A percentile compares a stretch with the other conserved stretches of the same genome.
Evolutionary conservation across 805 yeast species (phyloP).

Genomic region (Candida railenensis): DNA sequence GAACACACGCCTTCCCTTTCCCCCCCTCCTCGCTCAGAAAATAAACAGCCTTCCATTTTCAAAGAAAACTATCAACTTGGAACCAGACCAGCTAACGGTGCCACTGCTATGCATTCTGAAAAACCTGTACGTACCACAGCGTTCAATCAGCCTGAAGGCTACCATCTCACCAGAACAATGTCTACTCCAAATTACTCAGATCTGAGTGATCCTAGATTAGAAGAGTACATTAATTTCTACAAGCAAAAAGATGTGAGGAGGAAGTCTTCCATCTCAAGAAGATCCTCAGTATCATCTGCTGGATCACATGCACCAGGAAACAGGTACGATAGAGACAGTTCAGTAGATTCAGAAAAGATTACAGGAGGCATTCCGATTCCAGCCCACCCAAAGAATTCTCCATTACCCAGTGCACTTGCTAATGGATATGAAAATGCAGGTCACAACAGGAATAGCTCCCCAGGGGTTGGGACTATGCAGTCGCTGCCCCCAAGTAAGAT

Average conservation of each 20-base stretch:
- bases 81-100: background rate
- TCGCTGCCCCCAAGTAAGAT: conserved; percentile 14
- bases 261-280: conserved; percentile 2
- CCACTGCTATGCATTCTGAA: too few relatives aligned
- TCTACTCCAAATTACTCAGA: conserved; percentile 10
- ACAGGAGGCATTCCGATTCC: conserved; percentile 4
- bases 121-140: background rate
- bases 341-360: background rate
- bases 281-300: background rate
- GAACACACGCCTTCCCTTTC: conserved; percentile 6
- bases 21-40: conserved; percentile 2
- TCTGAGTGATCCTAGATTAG: conserved; percentile 30
- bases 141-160: background rate
- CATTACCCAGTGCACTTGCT: conserved; percentile 18
- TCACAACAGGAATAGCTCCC: conserved; percentile 5
- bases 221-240: conserved; percentile 36
- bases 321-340: background rate
- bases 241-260: conserved; percentile 17
- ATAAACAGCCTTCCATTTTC: conserved; percentile 11
- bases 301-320: background rate
- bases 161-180: conserved; percentile 10
- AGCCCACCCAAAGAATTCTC: conserved; percentile 9
- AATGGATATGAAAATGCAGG: conserved; percentile 15
- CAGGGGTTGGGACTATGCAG: background rate
- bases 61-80: conserved; percentile 16